Evolutionary conservation across 495 filamentous ascomycete genomes (phyloP).

Genomic region (Neurospora tetrasperma): DNA sequence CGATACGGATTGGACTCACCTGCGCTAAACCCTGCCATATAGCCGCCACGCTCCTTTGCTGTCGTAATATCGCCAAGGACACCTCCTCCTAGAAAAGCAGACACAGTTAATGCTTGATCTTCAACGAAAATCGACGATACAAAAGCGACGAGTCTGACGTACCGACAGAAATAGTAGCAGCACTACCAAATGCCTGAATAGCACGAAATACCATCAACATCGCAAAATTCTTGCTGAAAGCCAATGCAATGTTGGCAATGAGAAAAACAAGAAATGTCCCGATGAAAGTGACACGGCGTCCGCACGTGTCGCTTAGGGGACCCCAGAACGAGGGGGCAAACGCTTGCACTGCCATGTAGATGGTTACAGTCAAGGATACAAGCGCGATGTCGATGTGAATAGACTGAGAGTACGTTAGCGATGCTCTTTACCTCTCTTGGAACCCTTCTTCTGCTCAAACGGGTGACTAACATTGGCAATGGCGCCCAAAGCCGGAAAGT

Average conservation of each 20-base stretch:
- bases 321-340: constrained; percentile 22
- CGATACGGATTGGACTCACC: constrained; percentile 5
- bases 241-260: constrained; percentile 41
- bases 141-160: not conserved
- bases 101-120: not conserved
- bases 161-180: constrained; percentile 33
- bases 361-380: constrained; percentile 17
- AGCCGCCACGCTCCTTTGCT: constrained; percentile 39
- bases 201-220: constrained; percentile 41
- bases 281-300: constrained; percentile 33
- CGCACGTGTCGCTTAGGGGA: constrained; percentile 16
- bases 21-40: constrained; percentile 41
- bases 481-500: constrained; percentile 23
- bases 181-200: constrained; percentile 42
- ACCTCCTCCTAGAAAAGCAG: constrained; percentile 21
- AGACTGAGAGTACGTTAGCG: not conserved
- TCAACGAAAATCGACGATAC: not conserved
- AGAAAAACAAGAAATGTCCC: constrained; percentile 41
- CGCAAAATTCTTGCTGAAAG: constrained; percentile 37
- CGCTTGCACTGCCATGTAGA: constrained; percentile 24
- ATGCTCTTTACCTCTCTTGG: not conserved
- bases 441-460: not conserved
- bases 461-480: constrained; percentile 10
- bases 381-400: constrained; percentile 8
- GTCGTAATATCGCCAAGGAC: constrained; percentile 45